phyloP scores from a whole-genome alignment of 495 filamentous ascomycete genomes.

The Neurospora sp. region DNA sequence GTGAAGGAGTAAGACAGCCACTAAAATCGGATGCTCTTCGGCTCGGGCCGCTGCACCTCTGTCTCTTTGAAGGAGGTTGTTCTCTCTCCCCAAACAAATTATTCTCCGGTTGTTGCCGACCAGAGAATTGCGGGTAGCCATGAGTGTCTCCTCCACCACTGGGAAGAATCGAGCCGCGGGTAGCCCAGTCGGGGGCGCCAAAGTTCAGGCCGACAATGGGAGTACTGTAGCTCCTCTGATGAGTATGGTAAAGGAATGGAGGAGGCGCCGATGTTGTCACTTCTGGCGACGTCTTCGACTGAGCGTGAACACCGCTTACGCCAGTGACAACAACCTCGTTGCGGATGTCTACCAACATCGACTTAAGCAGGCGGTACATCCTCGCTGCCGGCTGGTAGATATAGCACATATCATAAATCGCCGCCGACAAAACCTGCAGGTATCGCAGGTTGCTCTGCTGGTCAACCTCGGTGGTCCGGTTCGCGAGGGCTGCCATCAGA shows the following conservation, averaged over 20 bases:
- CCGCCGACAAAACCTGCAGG: slow-evolving; percentile 22
- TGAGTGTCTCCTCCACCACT: not conserved
- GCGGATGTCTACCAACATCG: slow-evolving; percentile 25
- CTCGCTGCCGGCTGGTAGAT: slow-evolving; percentile 27
- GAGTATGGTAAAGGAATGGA: not conserved
- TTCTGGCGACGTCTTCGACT: not conserved
- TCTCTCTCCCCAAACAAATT: not conserved
- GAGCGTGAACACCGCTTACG: not conserved
- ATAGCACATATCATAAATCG: slow-evolving; percentile 36
- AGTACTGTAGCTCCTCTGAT: not conserved
- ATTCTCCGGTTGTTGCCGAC: not conserved
- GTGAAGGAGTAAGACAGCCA: not conserved
- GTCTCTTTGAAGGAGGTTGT: not conserved
- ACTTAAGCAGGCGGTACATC: slow-evolving; percentile 26
- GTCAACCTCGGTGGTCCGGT: slow-evolving; percentile 22
- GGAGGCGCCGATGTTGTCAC: not conserved
- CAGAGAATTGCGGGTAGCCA: not conserved
- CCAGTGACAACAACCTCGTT: slow-evolving; percentile 16
- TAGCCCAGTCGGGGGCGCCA: not conserved
- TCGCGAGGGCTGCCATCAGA: slow-evolving; percentile 39
- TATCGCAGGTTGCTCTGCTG: slow-evolving; percentile 24
- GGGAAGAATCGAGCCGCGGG: not conserved
- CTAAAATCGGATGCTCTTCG: not conserved
- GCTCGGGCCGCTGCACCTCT: not conserved
- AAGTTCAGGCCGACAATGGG: not conserved